Percentiles rank a stretch among this genome's conserved stretches.
Conservation (phyloP, 176 grass and related monocot genomes). For the Oryza punctata region DNA sequence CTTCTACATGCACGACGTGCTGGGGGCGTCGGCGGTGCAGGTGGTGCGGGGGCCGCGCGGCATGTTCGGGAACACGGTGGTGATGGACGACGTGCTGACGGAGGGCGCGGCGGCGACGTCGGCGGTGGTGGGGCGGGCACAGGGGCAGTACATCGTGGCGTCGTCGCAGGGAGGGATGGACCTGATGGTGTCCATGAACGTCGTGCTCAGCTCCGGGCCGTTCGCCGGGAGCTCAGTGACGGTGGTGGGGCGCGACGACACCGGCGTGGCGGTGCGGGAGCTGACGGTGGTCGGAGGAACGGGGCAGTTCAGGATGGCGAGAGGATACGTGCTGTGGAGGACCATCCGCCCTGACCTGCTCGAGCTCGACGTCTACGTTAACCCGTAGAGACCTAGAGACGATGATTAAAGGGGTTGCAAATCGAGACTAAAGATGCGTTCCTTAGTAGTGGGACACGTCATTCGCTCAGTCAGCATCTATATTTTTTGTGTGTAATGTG, state of each 20-base stretch:
- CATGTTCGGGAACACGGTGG: constrained; percentile 33
- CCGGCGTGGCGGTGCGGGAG: constrained; percentile 38
- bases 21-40: constrained; percentile 23
- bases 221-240: constrained; percentile 57
- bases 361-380: constrained; percentile 46
- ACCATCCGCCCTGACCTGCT: constrained; percentile 36
- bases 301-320: constrained; percentile 54
- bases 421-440: too few species aligned
- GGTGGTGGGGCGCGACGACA: constrained; percentile 45
- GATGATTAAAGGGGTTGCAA: too few species aligned
- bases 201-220: constrained; percentile 47
- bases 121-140: constrained; percentile 28
- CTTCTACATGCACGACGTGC: constrained; percentile 52
- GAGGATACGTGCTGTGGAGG: constrained; percentile 57
- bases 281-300: constrained; percentile 57
- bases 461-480: neutral
- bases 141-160: constrained; percentile 42
- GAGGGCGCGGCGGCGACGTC: constrained; percentile 21
- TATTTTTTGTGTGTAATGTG: neutral
- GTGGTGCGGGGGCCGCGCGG: neutral
- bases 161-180: neutral
- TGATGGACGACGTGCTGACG: constrained; percentile 53
- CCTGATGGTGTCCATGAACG: constrained; percentile 44
- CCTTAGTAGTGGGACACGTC: too few species aligned
- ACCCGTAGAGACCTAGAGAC: constrained; percentile 22